Percentiles rank a stretch among this genome's conserved stretches.
Evolutionary conservation across 371 early-diverging fungal genomes (phyloP).

Genomic region (Capillidium heterosporum): DNA sequence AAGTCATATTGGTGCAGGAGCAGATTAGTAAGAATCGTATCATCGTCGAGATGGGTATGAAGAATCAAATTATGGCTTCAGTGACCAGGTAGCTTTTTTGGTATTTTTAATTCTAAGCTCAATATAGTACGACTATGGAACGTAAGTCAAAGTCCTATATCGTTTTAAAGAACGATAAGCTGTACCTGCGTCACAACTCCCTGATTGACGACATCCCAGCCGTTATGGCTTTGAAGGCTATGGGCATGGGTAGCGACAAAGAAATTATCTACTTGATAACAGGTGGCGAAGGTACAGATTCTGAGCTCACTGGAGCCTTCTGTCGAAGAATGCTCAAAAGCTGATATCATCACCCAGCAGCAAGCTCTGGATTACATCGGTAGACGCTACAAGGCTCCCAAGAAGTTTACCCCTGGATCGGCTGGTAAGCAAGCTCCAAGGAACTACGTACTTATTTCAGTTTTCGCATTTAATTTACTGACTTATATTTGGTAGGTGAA

Average conservation of each 20-base stretch:
- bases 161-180: slow-evolving; percentile 48
- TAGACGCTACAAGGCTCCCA: slow-evolving; percentile 47
- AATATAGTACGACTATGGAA: slow-evolving; percentile 80
- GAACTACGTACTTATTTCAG: neutral
- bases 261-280: slow-evolving; percentile 92
- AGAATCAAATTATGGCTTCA: slow-evolving; percentile 62
- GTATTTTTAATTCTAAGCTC: neutral
- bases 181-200: slow-evolving; percentile 92
- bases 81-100: slow-evolving; percentile 40
- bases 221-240: slow-evolving; percentile 70
- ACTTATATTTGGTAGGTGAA: slow-evolving; percentile 29
- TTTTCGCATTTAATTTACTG: neutral
- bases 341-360: slow-evolving; percentile 67
- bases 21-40: slow-evolving; percentile 99
- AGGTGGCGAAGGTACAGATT: slow-evolving; percentile 62
- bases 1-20: slow-evolving; percentile 99
- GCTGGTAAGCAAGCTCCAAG: slow-evolving; percentile 20
- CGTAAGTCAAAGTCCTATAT: slow-evolving; percentile 96
- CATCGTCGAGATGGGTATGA: slow-evolving; percentile 87
- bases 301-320: slow-evolving; percentile 74
- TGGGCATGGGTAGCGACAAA: slow-evolving; percentile 91
- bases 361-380: slow-evolving; percentile 91
- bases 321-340: slow-evolving; percentile 67
- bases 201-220: slow-evolving; percentile 89
- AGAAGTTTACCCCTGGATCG: slow-evolving; percentile 29